Conservation (phyloP, 306 rosid species). For the Cicer yamashitae region DNA sequence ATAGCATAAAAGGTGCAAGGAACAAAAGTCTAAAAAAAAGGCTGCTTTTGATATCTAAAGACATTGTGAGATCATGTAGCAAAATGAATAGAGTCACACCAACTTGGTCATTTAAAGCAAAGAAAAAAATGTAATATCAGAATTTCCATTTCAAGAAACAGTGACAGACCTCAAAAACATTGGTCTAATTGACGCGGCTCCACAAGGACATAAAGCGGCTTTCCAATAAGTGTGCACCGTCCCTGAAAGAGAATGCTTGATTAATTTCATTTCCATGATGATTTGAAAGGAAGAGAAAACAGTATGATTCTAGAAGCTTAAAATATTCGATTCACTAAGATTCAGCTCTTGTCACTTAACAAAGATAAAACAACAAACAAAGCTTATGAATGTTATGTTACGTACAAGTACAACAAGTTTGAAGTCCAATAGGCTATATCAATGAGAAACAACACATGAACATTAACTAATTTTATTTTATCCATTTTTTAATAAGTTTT, state of each 20-base stretch:
- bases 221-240: conserved; percentile 77
- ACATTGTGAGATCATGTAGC: background rate
- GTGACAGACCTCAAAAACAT: conserved; percentile 60
- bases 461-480: background rate
- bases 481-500: background rate
- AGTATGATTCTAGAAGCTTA: conserved; percentile 4
- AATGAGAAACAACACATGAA: conserved; percentile 13
- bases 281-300: background rate
- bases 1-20: conserved; percentile 36
- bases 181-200: conserved; percentile 76
- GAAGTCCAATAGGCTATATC: conserved; percentile 1
- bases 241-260: conserved; percentile 62
- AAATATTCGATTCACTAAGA: background rate
- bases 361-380: background rate
- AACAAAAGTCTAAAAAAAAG: conserved; percentile 20
- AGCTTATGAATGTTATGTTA: background rate
- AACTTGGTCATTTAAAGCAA: background rate
- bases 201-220: conserved; percentile 89
- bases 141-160: conserved; percentile 36
- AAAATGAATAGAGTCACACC: conserved; percentile 32
- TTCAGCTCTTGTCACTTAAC: too few species aligned
- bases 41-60: conserved; percentile 3
- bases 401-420: background rate
- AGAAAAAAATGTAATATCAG: conserved; percentile 9
- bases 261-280: conserved; percentile 36